A percentile compares a stretch with the other conserved stretches of the same genome.
These are phyloP conservation scores for Colletotrichum orbiculare DNA, from an alignment of 2,329 filamentous ascomycete species.

Conservation along the genomic window DNA sequence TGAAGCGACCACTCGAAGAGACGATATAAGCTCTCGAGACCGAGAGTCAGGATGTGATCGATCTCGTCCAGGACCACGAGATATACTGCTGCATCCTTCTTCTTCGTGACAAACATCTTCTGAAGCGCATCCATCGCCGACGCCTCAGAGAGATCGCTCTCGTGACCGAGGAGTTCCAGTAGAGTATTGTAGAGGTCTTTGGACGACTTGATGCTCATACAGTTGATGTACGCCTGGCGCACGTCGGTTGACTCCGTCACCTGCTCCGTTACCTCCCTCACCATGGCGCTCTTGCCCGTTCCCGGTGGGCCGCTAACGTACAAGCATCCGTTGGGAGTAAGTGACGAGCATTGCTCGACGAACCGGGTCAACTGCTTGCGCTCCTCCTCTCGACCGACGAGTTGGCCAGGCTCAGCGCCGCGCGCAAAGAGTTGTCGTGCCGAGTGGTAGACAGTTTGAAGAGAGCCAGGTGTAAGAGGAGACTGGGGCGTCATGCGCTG, in stretches of 20 bases:
- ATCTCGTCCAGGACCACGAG: slow-evolving; percentile 95
- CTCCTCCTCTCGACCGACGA: slow-evolving; percentile 82
- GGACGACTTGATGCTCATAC: slow-evolving; percentile 93
- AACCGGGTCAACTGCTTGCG: slow-evolving; percentile 75
- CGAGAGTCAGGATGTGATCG: slow-evolving; percentile 89
- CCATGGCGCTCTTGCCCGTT: slow-evolving; percentile 95
- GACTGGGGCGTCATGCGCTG: slow-evolving; percentile 85
- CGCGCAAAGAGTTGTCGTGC: slow-evolving; percentile 89
- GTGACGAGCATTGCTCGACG: slow-evolving; percentile 70
- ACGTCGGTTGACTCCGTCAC: slow-evolving; percentile 64
- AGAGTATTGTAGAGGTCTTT: slow-evolving; percentile 86
- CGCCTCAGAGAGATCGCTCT: slow-evolving; percentile 69
- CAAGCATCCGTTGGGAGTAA: slow-evolving; percentile 79
- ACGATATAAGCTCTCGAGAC: slow-evolving; percentile 88
- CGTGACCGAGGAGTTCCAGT: slow-evolving; percentile 74
- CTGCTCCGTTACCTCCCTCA: slow-evolving; percentile 79
- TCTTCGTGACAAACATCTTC: slow-evolving; percentile 75
- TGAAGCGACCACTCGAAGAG: slow-evolving; percentile 97
- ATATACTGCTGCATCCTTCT: slow-evolving; percentile 68
- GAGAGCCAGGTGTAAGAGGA: slow-evolving; percentile 74
- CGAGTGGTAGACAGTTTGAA: slow-evolving; percentile 84
- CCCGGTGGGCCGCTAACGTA: slow-evolving; percentile 97
- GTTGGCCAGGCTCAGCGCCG: slow-evolving; percentile 76
- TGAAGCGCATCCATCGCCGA: slow-evolving; percentile 77
- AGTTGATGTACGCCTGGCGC: slow-evolving; percentile 87